Evolutionary conservation across 108 stramenopile species (phyloP).

Genomic region (Cyclostephanos invisitatus): DNA sequence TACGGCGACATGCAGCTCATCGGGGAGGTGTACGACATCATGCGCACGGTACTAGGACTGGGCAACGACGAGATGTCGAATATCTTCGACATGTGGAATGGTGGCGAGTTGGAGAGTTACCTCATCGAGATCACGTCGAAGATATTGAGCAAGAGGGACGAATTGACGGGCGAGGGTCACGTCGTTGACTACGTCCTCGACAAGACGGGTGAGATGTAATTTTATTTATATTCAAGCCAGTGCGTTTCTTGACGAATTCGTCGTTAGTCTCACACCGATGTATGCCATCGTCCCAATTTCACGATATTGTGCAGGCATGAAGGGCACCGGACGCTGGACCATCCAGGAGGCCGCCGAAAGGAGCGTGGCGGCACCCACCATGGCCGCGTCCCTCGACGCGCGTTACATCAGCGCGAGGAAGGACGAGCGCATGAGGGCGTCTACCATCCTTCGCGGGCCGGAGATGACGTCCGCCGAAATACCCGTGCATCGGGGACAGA

Average conservation of each 20-base stretch:
- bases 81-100: conserved; percentile 93
- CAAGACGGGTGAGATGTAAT: conserved; percentile 66
- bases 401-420: conserved; percentile 92
- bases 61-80: conserved; percentile 92
- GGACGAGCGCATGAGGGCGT: conserved; percentile 88
- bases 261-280: no score
- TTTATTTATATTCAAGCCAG: no score
- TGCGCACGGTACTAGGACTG: conserved; percentile 83
- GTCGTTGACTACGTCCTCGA: conserved; percentile 94
- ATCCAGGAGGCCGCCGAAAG: conserved; percentile 98
- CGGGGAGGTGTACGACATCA: conserved; percentile 94
- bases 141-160: conserved; percentile 89
- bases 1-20: conserved; percentile 99
- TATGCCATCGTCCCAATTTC: no score
- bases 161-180: conserved; percentile 70
- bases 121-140: conserved; percentile 97
- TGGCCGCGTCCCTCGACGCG: conserved; percentile 94
- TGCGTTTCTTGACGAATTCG: no score
- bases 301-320: no score
- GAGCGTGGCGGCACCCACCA: conserved; percentile 93
- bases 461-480: conserved; percentile 52
- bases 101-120: conserved; percentile 85
- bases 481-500: conserved; percentile 88
- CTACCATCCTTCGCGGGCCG: conserved; percentile 86
- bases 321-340: conserved; percentile 99